Evolutionary conservation across 139 green algal species (phyloP).

Genomic region (Yamagishiella unicocca): DNA sequence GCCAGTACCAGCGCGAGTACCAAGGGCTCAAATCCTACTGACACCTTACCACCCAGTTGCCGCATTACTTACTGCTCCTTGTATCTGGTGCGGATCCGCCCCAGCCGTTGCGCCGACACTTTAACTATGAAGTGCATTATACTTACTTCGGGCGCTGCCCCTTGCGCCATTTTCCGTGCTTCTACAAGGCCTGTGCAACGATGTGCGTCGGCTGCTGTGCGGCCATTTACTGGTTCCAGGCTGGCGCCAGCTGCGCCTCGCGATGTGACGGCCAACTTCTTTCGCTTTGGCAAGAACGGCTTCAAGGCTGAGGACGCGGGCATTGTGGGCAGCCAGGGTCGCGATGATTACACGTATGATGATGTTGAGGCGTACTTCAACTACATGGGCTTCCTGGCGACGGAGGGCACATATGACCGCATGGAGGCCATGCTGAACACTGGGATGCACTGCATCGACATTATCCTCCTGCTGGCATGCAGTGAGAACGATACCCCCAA

Average conservation of each 20-base stretch:
- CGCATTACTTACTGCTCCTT: too few species aligned
- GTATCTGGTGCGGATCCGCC: constrained; percentile 2
- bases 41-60: too few species aligned
- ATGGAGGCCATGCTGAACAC: constrained; percentile 81
- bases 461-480: constrained; percentile 92
- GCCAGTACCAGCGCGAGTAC: too few species aligned
- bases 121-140: constrained; percentile 13
- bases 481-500: constrained; percentile 93
- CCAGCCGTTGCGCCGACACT: background rate
- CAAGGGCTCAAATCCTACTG: too few species aligned
- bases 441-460: constrained; percentile 83
- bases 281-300: constrained; percentile 81
- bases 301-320: constrained; percentile 58
- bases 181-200: background rate
- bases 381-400: constrained; percentile 96
- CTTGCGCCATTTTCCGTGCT: background rate
- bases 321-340: constrained; percentile 69
- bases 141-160: constrained; percentile 11
- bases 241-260: background rate
- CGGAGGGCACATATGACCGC: constrained; percentile 91
- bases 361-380: constrained; percentile 98
- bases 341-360: constrained; percentile 49
- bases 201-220: background rate
- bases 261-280: constrained; percentile 65
- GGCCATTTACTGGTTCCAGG: constrained; percentile 2